Conservation (phyloP, 768 basidiomycete genomes). For the Podaxis pistillaris region DNA sequence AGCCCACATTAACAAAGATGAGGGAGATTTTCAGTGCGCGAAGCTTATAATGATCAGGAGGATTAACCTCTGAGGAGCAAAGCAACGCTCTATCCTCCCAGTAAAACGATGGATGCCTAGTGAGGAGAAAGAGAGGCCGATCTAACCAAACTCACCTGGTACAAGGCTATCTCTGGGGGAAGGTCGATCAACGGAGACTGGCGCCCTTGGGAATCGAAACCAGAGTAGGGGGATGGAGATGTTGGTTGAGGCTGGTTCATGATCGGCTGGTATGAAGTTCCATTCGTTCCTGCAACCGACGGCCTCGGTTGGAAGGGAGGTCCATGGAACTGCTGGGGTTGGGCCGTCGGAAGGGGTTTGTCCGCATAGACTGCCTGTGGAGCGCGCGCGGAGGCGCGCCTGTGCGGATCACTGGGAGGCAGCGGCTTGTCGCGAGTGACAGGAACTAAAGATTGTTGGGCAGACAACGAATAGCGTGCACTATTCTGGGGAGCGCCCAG, state of each 20-base stretch:
- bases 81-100: conserved; percentile 1
- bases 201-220: conserved; percentile 16
- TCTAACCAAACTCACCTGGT: conserved; percentile 29
- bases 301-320: conserved; percentile 8
- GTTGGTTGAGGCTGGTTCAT: background rate
- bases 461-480: conserved; percentile 5
- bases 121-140: conserved; percentile 12
- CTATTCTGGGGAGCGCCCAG: background rate
- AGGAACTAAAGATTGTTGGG: conserved; percentile 18
- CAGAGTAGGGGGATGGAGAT: background rate
- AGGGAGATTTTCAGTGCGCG: conserved; percentile 20
- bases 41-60: conserved; percentile 19
- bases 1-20: background rate
- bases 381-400: conserved; percentile 13
- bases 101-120: conserved; percentile 10
- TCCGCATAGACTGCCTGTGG: conserved; percentile 11
- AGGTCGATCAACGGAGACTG: conserved; percentile 24
- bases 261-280: background rate
- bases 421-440: conserved; percentile 28
- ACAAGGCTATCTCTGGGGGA: conserved; percentile 31
- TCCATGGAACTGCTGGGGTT: background rate
- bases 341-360: background rate
- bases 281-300: background rate
- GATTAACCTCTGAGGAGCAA: conserved; percentile 22
- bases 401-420: conserved; percentile 14